Evolutionary conservation across 2,329 filamentous ascomycete genomes (phyloP), one percentile per base, ranked within the genome.

Genomic region (Fusarium camptoceras): DNA sequence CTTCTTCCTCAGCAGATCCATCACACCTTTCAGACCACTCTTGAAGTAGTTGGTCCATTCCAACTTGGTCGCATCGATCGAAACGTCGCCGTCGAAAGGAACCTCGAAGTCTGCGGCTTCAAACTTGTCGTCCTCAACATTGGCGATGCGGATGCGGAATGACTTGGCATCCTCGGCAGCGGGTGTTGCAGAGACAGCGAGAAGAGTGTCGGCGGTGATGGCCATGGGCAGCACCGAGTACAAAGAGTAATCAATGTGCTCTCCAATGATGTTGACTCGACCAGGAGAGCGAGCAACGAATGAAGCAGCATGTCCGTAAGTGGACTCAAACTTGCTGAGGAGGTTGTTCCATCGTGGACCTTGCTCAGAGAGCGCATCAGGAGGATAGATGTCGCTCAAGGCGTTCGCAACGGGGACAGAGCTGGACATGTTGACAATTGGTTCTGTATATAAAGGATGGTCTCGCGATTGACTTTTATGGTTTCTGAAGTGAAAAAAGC

Each of bases 11-110:
- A 99, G 83, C 63, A 97, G 85, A 74, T 92, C 88, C 59, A 97
- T 82, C 1, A 95, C 95, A 30, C 94, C 96, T 37, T 89, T 85
- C 51, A 98, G 84, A 0, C 96, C 96, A 56, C 94, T 93, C 83
- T 96, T 97, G 88, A 99, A 98, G 85, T 99, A 99, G 80, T 98
- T 99, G 61, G 94, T 92, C 96, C 96, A 99, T 82, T 98, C 94
- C 72, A 97, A 92, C 73, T 91, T 88, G 20, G 89, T 90, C 10
- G 93, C 88, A 79, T 98, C 94, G 75, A 99, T 97, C 24, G 91
- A 87, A n/a, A 95, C 86, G 14, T 87, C 82, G 43, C 85, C 84
- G 67, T 86, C 84, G 30, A 81, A 77, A 4, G 92, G 88, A 11
- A 98, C 86, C 47, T 89, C 86, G 78, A 98, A 97, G 73, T 92